phyloP scores from a whole-genome alignment of 116 monocot species.

The Zostera marina region DNA sequence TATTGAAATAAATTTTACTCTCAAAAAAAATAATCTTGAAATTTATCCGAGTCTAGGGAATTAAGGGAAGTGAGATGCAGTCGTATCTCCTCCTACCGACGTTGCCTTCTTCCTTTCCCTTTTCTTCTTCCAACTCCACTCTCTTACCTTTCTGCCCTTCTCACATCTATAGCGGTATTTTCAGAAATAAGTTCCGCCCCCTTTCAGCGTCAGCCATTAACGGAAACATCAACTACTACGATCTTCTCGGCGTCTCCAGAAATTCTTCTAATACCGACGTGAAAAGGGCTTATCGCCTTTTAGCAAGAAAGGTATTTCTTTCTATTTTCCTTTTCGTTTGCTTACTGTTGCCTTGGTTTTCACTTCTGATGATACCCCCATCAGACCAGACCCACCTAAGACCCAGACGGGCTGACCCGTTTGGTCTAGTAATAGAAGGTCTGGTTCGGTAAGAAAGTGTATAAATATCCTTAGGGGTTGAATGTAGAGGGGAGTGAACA shows the following conservation, averaged over 20 bases:
- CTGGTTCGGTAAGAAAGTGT: too few relatives aligned
- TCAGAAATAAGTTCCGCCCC: conserved; percentile 1
- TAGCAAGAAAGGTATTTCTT: conserved; percentile 48
- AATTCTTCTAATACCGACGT: conserved; percentile 37
- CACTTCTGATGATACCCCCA: too few relatives aligned
- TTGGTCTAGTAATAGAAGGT: too few relatives aligned
- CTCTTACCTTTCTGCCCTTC: conserved; percentile 7
- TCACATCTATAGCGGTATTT: conserved; percentile 1
- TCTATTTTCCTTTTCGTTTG: neutral
- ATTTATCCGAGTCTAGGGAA: too few relatives aligned
- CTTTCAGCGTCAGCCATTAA: conserved; percentile 6
- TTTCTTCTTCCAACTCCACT: conserved; percentile 1
- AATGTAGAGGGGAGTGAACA: too few relatives aligned
- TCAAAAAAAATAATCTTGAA: too few relatives aligned
- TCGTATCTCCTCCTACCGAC: conserved; percentile 10
- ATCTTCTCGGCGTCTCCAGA: conserved; percentile 46
- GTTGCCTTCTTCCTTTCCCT: conserved; percentile 16
- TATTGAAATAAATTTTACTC: too few relatives aligned
- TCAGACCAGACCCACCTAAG: too few relatives aligned
- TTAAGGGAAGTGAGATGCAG: conserved; percentile 23
- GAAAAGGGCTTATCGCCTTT: conserved; percentile 67
- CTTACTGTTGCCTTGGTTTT: too few relatives aligned
- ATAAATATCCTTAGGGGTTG: too few relatives aligned
- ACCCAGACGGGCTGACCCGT: too few relatives aligned
- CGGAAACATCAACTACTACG: conserved; percentile 46